Evolutionary conservation across 108 stramenopile species (phyloP).

Genomic region (Cyclostephanos tholiformis): DNA sequence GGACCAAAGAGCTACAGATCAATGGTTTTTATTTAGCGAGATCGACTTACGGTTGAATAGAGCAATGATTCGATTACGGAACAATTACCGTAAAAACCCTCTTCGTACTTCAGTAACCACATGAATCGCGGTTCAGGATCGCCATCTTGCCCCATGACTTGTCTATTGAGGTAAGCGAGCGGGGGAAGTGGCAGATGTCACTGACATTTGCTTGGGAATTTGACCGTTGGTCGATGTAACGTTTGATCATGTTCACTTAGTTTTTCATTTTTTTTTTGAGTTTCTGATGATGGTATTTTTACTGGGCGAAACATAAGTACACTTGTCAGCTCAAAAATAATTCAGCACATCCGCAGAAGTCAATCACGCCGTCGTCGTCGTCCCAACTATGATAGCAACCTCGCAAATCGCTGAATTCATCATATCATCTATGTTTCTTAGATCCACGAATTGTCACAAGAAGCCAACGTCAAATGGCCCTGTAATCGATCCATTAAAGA

Average conservation of each 20-base stretch:
- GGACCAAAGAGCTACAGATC: neutral
- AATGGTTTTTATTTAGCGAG: neutral
- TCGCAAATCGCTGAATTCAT: neutral
- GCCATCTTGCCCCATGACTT: neutral
- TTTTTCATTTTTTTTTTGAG: neutral
- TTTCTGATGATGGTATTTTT: neutral
- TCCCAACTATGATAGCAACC: neutral
- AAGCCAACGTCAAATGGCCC: neutral
- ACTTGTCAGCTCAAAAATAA: neutral
- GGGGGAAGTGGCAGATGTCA: too few relatives aligned
- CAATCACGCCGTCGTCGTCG: too few relatives aligned
- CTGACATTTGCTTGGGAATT: neutral
- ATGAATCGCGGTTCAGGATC: neutral
- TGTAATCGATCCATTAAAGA: neutral
- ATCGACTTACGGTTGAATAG: neutral
- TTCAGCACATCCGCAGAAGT: neutral
- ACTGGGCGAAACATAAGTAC: neutral
- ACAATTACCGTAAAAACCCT: neutral
- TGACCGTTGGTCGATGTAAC: neutral
- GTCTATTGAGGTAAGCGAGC: too few relatives aligned
- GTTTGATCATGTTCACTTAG: neutral
- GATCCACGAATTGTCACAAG: neutral
- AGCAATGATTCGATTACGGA: neutral
- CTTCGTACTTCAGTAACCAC: neutral
- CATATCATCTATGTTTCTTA: neutral